A percentile compares a stretch with the other conserved stretches of the same genome.
These are phyloP conservation scores for Passiflora organensis DNA, from an alignment of 345 rosid species.

Conservation along the genomic window DNA sequence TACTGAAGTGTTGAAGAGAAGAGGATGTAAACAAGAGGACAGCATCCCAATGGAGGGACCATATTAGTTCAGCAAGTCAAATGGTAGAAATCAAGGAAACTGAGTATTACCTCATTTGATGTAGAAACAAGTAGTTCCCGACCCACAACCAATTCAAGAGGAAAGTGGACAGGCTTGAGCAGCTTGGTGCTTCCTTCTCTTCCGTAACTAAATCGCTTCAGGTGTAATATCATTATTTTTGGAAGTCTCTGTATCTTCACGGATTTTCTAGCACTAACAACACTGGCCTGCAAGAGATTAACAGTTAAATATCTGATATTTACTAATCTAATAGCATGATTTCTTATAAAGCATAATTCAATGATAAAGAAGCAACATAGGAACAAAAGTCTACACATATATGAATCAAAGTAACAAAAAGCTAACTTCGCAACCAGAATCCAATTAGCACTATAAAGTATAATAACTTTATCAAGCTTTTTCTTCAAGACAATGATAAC, in stretches of 20 bases:
- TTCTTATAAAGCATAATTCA: no score
- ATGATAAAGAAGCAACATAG: no score
- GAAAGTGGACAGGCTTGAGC: slow-evolving; percentile 76
- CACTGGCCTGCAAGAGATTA: slow-evolving; percentile 48
- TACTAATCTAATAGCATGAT: no score
- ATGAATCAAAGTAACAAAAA: neutral
- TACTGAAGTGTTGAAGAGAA: no score
- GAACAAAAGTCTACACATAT: no score
- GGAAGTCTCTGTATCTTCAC: slow-evolving; percentile 77
- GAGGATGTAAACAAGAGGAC: no score
- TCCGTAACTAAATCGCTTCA: slow-evolving; percentile 91
- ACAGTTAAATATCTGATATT: slow-evolving; percentile 5
- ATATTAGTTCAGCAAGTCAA: no score
- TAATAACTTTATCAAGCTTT: no score
- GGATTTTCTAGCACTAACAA: slow-evolving; percentile 79
- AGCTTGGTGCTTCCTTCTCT: slow-evolving; percentile 88
- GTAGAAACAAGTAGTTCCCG: slow-evolving; percentile 67
- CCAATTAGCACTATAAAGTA: neutral
- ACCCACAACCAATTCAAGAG: slow-evolving; percentile 61
- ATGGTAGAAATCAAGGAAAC: neutral
- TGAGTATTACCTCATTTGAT: slow-evolving; percentile 49
- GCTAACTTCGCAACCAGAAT: neutral
- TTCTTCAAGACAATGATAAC: no score
- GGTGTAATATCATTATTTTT: slow-evolving; percentile 84
- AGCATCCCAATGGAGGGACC: no score